Percentiles rank a stretch among this genome's conserved stretches.
These are phyloP conservation scores for Hypoxylon sp. DNA, from an alignment of 2,329 filamentous ascomycete species.

Conservation along the genomic window DNA sequence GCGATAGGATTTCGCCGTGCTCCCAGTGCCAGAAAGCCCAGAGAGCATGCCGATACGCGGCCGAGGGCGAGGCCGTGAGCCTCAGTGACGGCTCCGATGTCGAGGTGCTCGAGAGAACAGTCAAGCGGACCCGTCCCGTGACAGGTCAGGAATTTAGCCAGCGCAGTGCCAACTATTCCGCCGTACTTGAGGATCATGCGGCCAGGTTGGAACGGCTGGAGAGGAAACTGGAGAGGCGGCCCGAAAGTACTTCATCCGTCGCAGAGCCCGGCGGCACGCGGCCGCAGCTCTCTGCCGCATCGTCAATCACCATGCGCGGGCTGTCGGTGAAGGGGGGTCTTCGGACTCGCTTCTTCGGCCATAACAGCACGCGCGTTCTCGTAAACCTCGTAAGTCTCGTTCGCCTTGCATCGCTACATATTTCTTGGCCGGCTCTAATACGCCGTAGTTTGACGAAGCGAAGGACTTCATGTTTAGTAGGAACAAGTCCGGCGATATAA, in stretches of 20 bases:
- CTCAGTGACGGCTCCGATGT: slow-evolving; percentile 59
- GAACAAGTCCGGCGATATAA: slow-evolving; percentile 50
- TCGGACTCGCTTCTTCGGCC: slow-evolving; percentile 61
- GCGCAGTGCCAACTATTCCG: slow-evolving; percentile 39
- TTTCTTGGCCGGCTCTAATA: slow-evolving; percentile 9
- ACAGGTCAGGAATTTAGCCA: slow-evolving; percentile 19
- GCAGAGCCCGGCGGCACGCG: slow-evolving; percentile 32
- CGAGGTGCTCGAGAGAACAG: slow-evolving; percentile 38
- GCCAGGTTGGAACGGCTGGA: slow-evolving; percentile 63
- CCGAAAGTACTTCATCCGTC: slow-evolving; percentile 50
- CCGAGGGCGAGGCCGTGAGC: slow-evolving; percentile 56
- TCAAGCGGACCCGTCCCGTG: slow-evolving; percentile 37
- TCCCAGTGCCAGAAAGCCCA: slow-evolving; percentile 66
- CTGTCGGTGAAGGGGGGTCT: slow-evolving; percentile 59
- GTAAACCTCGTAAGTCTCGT: slow-evolving; percentile 57
- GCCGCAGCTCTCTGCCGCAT: slow-evolving; percentile 45
- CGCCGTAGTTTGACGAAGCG: slow-evolving; percentile 60
- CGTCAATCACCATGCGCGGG: slow-evolving; percentile 57
- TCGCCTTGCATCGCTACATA: not conserved
- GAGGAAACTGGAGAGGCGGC: slow-evolving; percentile 56
- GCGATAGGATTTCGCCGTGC: slow-evolving; percentile 64
- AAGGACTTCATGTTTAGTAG: slow-evolving; percentile 58
- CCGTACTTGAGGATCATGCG: slow-evolving; percentile 58
- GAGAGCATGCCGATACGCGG: slow-evolving; percentile 60
- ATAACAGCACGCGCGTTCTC: slow-evolving; percentile 61